phyloP scores from a whole-genome alignment of 2,329 filamentous ascomycete genomes.

The Colletotrichum zoysiae region DNA sequence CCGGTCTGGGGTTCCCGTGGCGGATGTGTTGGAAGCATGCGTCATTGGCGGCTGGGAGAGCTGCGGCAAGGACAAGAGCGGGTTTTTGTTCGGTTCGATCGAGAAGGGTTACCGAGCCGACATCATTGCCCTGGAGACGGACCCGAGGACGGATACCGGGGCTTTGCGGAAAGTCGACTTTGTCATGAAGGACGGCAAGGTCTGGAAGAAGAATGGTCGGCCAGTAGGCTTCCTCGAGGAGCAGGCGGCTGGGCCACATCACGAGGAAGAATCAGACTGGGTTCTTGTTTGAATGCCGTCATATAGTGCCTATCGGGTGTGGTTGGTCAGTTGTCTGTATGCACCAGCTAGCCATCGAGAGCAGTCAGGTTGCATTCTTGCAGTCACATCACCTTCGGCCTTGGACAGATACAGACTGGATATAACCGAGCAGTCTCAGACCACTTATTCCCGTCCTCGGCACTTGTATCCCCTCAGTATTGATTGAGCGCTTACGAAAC shows the following conservation, averaged over 20 bases:
- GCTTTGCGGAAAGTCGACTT: slow-evolving; percentile 63
- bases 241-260: neutral
- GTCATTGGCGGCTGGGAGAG: slow-evolving; percentile 68
- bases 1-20: slow-evolving; percentile 62
- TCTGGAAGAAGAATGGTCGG: slow-evolving; percentile 59
- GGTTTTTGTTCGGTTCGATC: slow-evolving; percentile 64
- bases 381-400: neutral
- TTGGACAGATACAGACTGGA: neutral
- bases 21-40: slow-evolving; percentile 62
- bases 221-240: slow-evolving; percentile 29
- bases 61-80: slow-evolving; percentile 65
- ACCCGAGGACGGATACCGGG: slow-evolving; percentile 55
- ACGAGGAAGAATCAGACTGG: slow-evolving; percentile 37
- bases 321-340: slow-evolving; percentile 3
- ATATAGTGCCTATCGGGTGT: slow-evolving; percentile 4
- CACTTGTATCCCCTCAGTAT: neutral
- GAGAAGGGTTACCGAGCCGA: slow-evolving; percentile 63
- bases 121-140: slow-evolving; percentile 61
- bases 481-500: neutral
- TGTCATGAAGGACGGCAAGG: slow-evolving; percentile 68
- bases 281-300: slow-evolving; percentile 39
- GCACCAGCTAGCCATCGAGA: neutral
- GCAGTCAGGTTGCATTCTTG: neutral
- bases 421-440: neutral
- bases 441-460: slow-evolving; percentile 4